Percentiles rank a stretch among this genome's conserved stretches.
These are phyloP conservation scores for Nemania serpens DNA, from an alignment of 2,329 filamentous ascomycete species.

Conservation along the genomic window DNA sequence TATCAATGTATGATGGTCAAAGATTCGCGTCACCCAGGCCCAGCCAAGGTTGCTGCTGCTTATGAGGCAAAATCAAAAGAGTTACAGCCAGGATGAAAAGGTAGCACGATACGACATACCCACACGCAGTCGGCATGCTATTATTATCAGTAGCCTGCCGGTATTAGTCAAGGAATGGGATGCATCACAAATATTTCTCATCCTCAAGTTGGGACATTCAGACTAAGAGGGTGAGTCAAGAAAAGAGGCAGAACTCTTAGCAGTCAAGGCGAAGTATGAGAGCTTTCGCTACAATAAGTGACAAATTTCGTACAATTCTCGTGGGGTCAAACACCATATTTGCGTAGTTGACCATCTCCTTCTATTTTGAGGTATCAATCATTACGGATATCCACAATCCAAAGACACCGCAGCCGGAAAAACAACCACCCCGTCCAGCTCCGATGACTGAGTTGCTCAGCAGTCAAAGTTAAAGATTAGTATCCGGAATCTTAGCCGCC, in stretches of 20 bases:
- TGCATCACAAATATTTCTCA: neutral
- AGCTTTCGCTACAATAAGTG: neutral
- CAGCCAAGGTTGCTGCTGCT: no score
- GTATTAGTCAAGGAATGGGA: no score
- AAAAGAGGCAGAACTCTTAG: neutral
- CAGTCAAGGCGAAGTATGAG: neutral
- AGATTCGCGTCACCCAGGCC: no score
- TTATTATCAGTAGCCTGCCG: neutral
- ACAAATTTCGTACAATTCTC: neutral
- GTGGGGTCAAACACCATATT: constrained; percentile 9
- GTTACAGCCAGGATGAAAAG: neutral
- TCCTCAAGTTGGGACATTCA: neutral
- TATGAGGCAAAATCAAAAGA: neutral
- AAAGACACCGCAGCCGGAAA: constrained; percentile 27
- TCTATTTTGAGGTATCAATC: constrained; percentile 42
- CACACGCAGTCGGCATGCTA: neutral
- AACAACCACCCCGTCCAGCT: constrained; percentile 37
- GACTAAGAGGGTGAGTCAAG: neutral
- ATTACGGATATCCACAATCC: constrained; percentile 35
- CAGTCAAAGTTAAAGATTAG: constrained; percentile 40
- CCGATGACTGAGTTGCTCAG: constrained; percentile 35
- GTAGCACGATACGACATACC: neutral
- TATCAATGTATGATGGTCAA: no score
- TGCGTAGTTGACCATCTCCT: constrained; percentile 30
- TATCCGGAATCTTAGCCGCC: constrained; percentile 45